Evolutionary conservation across 306 rosid genomes (phyloP).

Genomic region (Sindora glabra): DNA sequence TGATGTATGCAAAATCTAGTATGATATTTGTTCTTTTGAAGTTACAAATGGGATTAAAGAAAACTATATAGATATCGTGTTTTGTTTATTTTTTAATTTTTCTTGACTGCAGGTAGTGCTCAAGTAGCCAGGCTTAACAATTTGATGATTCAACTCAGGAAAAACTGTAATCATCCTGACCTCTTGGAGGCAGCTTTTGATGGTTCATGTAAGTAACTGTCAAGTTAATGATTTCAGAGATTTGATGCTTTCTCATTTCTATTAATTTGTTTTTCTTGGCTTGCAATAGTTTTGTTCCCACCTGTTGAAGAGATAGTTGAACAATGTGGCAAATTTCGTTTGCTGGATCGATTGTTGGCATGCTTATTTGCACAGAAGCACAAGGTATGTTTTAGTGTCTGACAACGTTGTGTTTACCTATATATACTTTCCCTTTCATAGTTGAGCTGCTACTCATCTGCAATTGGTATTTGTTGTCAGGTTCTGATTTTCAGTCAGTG

Average conservation of each 20-base stretch:
- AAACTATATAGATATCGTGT: no score
- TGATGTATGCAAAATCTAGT: background rate
- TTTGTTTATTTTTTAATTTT: no score
- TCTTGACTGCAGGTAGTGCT: slow-evolving; percentile 36
- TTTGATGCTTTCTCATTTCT: slow-evolving; percentile 1
- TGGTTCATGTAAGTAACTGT: slow-evolving; percentile 36
- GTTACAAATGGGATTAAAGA: background rate
- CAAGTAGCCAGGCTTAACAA: slow-evolving; percentile 34
- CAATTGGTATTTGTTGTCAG: slow-evolving; percentile 36
- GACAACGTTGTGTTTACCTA: background rate
- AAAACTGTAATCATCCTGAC: slow-evolving; percentile 96
- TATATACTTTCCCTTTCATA: slow-evolving; percentile 2
- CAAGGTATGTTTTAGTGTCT: slow-evolving; percentile 61
- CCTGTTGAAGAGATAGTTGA: slow-evolving; percentile 72
- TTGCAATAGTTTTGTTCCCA: slow-evolving; percentile 54
- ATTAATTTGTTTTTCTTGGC: slow-evolving; percentile 12
- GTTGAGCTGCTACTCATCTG: slow-evolving; percentile 14
- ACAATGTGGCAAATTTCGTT: slow-evolving; percentile 80
- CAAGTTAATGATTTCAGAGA: background rate
- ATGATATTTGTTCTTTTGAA: background rate
- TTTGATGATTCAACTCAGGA: slow-evolving; percentile 80
- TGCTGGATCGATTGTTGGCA: slow-evolving; percentile 72
- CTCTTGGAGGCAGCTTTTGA: slow-evolving; percentile 60
- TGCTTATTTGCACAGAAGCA: slow-evolving; percentile 56
- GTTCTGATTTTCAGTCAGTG: slow-evolving; percentile 89